Evolutionary conservation across 2,329 filamentous ascomycete species (phyloP).

Genomic region (Colletotrichum higginsianum): DNA sequence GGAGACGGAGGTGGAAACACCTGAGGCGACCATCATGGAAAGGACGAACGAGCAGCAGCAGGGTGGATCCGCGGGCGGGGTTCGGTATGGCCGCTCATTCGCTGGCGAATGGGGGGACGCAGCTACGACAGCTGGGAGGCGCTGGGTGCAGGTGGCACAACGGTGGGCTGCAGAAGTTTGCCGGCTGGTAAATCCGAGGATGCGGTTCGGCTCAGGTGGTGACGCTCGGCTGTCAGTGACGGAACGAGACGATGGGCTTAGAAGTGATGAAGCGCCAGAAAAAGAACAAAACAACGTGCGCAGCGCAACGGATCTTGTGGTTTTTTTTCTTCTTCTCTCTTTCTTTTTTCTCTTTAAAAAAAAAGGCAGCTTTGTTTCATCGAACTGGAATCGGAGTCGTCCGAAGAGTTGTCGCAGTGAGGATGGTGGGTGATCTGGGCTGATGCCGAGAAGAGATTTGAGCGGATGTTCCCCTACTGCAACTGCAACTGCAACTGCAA

Average conservation of each 20-base stretch:
- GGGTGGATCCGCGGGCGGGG: slow-evolving; percentile 34
- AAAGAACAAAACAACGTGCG: too few species aligned
- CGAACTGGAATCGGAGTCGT: background rate
- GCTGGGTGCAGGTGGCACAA: background rate
- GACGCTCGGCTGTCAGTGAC: slow-evolving; percentile 31
- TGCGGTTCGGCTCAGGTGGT: slow-evolving; percentile 34
- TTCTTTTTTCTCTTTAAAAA: background rate
- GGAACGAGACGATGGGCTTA: slow-evolving; percentile 6
- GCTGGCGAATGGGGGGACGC: slow-evolving; percentile 16
- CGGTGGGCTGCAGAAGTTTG: slow-evolving; percentile 19
- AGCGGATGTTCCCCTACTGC: slow-evolving; percentile 4
- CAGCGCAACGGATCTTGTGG: background rate
- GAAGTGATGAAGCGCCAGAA: background rate
- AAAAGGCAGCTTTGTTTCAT: background rate
- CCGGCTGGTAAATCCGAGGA: slow-evolving; percentile 38
- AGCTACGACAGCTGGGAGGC: slow-evolving; percentile 8
- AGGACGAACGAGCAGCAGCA: slow-evolving; percentile 33
- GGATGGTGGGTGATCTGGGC: slow-evolving; percentile 7
- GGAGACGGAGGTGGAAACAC: slow-evolving; percentile 37
- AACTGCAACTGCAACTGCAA: slow-evolving; percentile 20
- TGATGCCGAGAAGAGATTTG: slow-evolving; percentile 28
- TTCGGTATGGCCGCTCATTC: slow-evolving; percentile 35
- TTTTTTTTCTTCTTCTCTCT: too few species aligned
- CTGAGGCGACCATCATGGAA: slow-evolving; percentile 41
- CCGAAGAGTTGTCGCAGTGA: background rate